Evolutionary conservation across 2,329 filamentous ascomycete genomes (phyloP).

Genomic region (Ustilaginoidea virens): DNA sequence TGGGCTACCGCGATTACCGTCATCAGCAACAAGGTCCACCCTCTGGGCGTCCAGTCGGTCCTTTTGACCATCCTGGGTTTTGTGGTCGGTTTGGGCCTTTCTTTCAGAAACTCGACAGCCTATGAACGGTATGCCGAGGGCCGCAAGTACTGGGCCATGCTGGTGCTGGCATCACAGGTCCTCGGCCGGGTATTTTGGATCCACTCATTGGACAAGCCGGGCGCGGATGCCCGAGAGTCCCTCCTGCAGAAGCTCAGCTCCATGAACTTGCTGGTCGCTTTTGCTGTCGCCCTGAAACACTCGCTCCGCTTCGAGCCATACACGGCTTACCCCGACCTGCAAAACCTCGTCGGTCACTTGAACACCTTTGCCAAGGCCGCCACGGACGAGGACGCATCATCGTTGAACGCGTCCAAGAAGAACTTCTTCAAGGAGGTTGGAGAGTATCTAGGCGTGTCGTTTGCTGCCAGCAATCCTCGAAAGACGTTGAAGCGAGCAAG

Average conservation of each 20-base stretch:
- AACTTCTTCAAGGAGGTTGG: constrained; percentile 48
- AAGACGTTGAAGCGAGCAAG: constrained; percentile 60
- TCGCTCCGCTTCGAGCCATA: constrained; percentile 73
- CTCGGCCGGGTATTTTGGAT: constrained; percentile 75
- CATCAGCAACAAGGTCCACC: constrained; percentile 30
- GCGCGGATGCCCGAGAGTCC: constrained; percentile 41
- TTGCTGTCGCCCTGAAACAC: constrained; percentile 66
- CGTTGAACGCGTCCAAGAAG: constrained; percentile 21
- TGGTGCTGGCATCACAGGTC: constrained; percentile 46
- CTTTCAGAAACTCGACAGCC: constrained; percentile 61
- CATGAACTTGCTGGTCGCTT: constrained; percentile 66
- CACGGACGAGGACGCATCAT: constrained; percentile 22
- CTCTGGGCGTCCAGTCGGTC: constrained; percentile 19
- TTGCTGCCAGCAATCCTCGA: constrained; percentile 63
- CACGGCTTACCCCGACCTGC: constrained; percentile 59
- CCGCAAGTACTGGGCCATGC: constrained; percentile 44
- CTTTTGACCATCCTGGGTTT: constrained; percentile 68
- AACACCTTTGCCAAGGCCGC: constrained; percentile 55
- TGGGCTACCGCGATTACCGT: constrained; percentile 54
- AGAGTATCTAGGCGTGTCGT: constrained; percentile 61
- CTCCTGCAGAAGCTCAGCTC: constrained; percentile 56
- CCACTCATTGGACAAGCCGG: constrained; percentile 45
- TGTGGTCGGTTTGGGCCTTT: constrained; percentile 64
- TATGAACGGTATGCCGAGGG: constrained; percentile 60
- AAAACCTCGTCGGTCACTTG: constrained; percentile 53